These are phyloP conservation scores for Prunus yedoensis DNA, from an alignment of 331 rosid species.

Conservation along the genomic window DNA sequence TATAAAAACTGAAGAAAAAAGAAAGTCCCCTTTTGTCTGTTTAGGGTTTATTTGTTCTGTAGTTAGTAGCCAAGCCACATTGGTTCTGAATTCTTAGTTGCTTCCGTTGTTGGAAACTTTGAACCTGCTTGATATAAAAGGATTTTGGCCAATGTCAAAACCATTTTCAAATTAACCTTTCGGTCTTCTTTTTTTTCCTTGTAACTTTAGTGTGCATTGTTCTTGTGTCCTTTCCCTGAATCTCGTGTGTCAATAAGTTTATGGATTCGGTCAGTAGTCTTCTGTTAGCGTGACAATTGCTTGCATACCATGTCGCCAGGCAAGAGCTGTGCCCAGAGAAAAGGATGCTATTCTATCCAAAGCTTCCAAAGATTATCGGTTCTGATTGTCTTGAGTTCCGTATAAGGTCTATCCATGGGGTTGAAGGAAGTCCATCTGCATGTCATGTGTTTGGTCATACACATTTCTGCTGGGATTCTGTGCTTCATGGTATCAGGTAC, in stretches of 20 bases:
- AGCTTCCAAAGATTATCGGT: constrained; percentile 77
- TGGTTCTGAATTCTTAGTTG: neutral
- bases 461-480: constrained; percentile 76
- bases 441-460: constrained; percentile 83
- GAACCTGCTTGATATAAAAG: constrained; percentile 2
- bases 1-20: too few species aligned
- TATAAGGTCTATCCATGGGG: constrained; percentile 65
- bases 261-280: constrained; percentile 3
- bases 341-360: constrained; percentile 82
- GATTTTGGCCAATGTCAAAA: neutral
- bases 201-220: neutral
- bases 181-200: neutral
- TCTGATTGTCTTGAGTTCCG: constrained; percentile 68
- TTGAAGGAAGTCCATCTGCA: constrained; percentile 44
- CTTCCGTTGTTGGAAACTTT: neutral
- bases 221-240: neutral
- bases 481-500: constrained; percentile 71
- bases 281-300: neutral
- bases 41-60: neutral
- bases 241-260: constrained; percentile 2
- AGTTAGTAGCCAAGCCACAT: neutral
- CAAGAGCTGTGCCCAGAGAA: constrained; percentile 86
- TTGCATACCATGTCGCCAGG: constrained; percentile 36
- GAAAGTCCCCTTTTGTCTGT: too few species aligned
- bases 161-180: too few species aligned